Percentiles rank a stretch among this genome's conserved stretches.
phyloP scores from a whole-genome alignment of 1,284 basidiomycete genomes.

The Malassezia furfur region DNA sequence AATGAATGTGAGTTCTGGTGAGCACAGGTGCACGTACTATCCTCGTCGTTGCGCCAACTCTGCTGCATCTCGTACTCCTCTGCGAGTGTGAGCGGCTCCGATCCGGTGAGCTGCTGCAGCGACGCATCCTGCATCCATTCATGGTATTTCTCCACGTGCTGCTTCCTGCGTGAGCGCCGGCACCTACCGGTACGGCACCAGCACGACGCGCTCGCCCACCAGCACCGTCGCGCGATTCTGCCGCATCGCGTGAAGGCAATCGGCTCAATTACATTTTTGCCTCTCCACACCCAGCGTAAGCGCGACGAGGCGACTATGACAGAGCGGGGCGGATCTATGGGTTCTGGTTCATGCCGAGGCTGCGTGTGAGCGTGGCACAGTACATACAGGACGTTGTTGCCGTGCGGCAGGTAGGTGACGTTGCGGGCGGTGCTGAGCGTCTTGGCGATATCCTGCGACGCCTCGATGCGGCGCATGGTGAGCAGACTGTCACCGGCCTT shows the following conservation, averaged over 20 bases:
- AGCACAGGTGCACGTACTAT: slow-evolving; percentile 56
- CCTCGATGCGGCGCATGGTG: slow-evolving; percentile 91
- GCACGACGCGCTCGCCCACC: slow-evolving; percentile 12
- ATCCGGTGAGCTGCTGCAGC: slow-evolving; percentile 70
- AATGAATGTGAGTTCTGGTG: slow-evolving; percentile 67
- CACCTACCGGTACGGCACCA: slow-evolving; percentile 16
- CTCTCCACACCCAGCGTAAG: too few species aligned
- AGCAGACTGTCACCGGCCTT: slow-evolving; percentile 93
- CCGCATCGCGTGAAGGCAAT: neutral
- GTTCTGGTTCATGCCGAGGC: slow-evolving; percentile 12
- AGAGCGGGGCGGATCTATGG: neutral
- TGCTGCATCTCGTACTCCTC: slow-evolving; percentile 86
- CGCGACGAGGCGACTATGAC: too few species aligned
- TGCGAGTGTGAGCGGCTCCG: slow-evolving; percentile 69
- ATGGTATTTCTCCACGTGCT: slow-evolving; percentile 56
- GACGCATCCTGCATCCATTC: slow-evolving; percentile 77
- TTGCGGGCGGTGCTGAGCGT: slow-evolving; percentile 50
- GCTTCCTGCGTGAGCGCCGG: neutral
- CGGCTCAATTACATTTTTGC: too few species aligned
- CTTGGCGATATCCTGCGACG: slow-evolving; percentile 80
- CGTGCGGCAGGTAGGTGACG: slow-evolving; percentile 51
- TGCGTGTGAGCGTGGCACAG: neutral
- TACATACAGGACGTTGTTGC: slow-evolving; percentile 47
- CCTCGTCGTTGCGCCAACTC: slow-evolving; percentile 76
- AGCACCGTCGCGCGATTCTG: slow-evolving; percentile 10